phyloP scores from a whole-genome alignment of 352 stramenopile species.

The Phytophthora ohioensis region DNA sequence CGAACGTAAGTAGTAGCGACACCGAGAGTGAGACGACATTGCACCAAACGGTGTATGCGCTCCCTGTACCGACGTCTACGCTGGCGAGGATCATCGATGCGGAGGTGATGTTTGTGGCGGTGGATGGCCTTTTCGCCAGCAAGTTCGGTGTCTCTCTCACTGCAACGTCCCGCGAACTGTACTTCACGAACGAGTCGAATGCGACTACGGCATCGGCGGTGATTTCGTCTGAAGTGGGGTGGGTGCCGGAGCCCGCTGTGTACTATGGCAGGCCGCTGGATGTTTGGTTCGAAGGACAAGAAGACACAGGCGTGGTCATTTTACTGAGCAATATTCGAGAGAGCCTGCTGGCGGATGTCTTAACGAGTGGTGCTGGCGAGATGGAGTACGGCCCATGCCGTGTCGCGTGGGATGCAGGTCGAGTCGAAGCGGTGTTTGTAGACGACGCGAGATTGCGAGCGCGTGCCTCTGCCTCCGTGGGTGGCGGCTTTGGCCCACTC shows the following conservation, averaged over 20 bases:
- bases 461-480: background rate
- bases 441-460: constrained; percentile 5
- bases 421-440: constrained; percentile 23
- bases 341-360: constrained; percentile 2
- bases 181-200: constrained; percentile 18
- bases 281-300: constrained; percentile 24
- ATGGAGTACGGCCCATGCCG: constrained; percentile 19
- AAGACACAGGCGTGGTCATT: constrained; percentile 16
- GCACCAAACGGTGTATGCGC: constrained; percentile 2
- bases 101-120: constrained; percentile 23
- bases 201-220: constrained; percentile 14
- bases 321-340: constrained; percentile 12
- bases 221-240: constrained; percentile 24
- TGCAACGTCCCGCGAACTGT: constrained; percentile 29
- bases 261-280: constrained; percentile 23
- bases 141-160: constrained; percentile 26
- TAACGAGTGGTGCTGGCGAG: background rate
- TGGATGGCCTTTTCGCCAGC: constrained; percentile 5
- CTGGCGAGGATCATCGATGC: constrained; percentile 13
- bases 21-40: constrained; percentile 7
- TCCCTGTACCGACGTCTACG: constrained; percentile 18
- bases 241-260: constrained; percentile 11
- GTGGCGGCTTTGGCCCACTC: constrained; percentile 11
- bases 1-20: background rate
- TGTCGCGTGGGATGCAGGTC: constrained; percentile 10